Base-by-base conservation (phyloP, 2,329 filamentous ascomycete genomes). In the Arthrinium puccinioides region DNA sequence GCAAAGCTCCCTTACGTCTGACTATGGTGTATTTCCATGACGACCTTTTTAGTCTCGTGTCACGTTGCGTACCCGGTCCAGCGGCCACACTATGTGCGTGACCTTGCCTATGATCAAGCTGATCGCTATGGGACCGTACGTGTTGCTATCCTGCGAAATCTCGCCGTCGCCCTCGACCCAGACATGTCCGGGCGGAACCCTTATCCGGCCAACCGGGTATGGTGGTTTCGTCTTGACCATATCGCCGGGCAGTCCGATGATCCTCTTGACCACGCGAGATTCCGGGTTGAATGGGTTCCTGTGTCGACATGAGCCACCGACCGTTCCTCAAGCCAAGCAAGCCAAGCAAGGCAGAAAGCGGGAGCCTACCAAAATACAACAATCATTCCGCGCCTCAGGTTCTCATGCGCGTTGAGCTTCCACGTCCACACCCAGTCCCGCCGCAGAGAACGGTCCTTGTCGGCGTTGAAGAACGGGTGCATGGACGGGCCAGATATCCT, bases 91-190 rank as follows among this genome's bases (percentile, higher is more conserved):
- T 21, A 94, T 72, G 56, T 80, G 77, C 10, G 81, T 76, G 15
- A 89, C 79, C 51, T 72, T 79, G 1, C 89, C 89, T 25, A 80
- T 79, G 24, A 97, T 74, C 45, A 97, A 57, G 38, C 75, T 76
- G 45, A 76, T 77, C 18, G 84, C 83, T 32, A 94, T 79, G 4
- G 92, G 87, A 1, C 92, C 92, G 59, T 94, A 96, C 10, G 79
- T 79, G 61, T 95, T 94, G 60, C 88, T 95, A 63, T 98, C 92
- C 42, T 81, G 59, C 38, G 78, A 87, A 50, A 76, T 75, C 51
- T 75, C 74, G 10, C 84, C 87, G 56, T 98, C 92, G 2, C 92
- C 92, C 57, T 97, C 90, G 1, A 98, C 79, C 92, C 92, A 98
- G 20, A 97, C 72, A 64, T 97, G 89, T 14, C 87, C 87, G 44